Evolutionary conservation across 1,284 basidiomycete species (phyloP), one percentile per base, ranked within the genome.

Genomic region (Abortiporus biennis): DNA sequence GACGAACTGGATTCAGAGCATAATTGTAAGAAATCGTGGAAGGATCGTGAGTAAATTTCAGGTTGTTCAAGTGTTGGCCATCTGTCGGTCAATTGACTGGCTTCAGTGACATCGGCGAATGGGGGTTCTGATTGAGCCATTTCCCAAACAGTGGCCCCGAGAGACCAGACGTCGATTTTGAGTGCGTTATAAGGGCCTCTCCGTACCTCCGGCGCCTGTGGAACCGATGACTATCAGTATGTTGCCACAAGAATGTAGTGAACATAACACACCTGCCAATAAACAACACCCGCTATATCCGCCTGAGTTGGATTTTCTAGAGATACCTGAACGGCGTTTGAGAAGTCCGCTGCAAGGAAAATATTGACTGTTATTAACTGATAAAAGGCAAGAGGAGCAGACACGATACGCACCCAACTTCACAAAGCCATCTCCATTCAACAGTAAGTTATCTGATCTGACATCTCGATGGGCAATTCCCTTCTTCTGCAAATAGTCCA

Each of bases 131-230:
- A 73, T 55, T 88, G 72, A 0, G 82, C 81, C 59, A 85, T 72
- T 57, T 90, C 86, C 86, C 86, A 89, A 0, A 84, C 69, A 0
- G 86, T 90, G 2, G 86, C 86, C 2, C 86, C 86, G 12, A 87
- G 65, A 1, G 85, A 87, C 84, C 85, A 89, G 1, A 84, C 70
- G 48, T 89, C 86, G 37, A 86, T 77, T 57, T 83, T 82, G 37
- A 86, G 69, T 1, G 79, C 74, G 50, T 89, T 71, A 52, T 89
- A 89, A 0, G 76, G 64, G 8, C 81, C 79, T 40, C 80, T 83
- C 45, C 20, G 33, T 21, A 5, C 40, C 38, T 16, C 27, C 22
- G 43, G 30, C 47, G 32, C 32, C 40, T 13, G 22, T 19, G 36
- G 33, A 9, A 39, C 9, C 27, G 17, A 17, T 24, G 16, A 47